Conservation (phyloP, 305 asterid species). For the Lippia alba region DNA sequence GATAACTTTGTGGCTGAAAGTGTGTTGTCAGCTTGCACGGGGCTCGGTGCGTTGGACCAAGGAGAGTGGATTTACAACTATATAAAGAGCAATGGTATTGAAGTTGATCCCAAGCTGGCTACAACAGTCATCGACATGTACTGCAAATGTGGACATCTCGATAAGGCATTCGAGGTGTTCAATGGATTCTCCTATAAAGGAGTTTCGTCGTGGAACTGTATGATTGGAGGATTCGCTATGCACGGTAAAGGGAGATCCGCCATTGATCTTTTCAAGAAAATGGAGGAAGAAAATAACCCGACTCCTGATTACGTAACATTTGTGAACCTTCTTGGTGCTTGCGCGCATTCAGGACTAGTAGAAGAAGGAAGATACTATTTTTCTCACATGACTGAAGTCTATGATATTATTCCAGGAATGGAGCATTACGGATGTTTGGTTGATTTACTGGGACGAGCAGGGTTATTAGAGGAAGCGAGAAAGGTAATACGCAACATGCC, state of each 20-base stretch:
- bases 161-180: slow-evolving; percentile 57
- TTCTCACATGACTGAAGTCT: slow-evolving; percentile 50
- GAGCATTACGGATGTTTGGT: slow-evolving; percentile 75
- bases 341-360: slow-evolving; percentile 70
- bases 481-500: slow-evolving; percentile 56
- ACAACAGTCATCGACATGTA: slow-evolving; percentile 61
- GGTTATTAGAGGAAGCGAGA: slow-evolving; percentile 58
- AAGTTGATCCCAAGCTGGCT: slow-evolving; percentile 54
- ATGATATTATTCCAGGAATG: slow-evolving; percentile 56
- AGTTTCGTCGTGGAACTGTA: slow-evolving; percentile 67
- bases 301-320: slow-evolving; percentile 61
- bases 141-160: slow-evolving; percentile 64
- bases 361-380: slow-evolving; percentile 64
- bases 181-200: slow-evolving; percentile 47
- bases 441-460: slow-evolving; percentile 73
- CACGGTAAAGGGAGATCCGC: slow-evolving; percentile 67
- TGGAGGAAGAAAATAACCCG: slow-evolving; percentile 50
- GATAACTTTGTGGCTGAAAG: slow-evolving; percentile 77
- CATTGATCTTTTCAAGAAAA: slow-evolving; percentile 54
- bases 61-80: slow-evolving; percentile 62
- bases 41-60: slow-evolving; percentile 65
- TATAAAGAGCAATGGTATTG: slow-evolving; percentile 39
- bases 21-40: slow-evolving; percentile 69
- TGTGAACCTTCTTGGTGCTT: slow-evolving; percentile 68
- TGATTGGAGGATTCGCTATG: slow-evolving; percentile 77